These are phyloP conservation scores for Polyporus tsugae DNA, from an alignment of 1,284 basidiomycete species.

Conservation along the genomic window DNA sequence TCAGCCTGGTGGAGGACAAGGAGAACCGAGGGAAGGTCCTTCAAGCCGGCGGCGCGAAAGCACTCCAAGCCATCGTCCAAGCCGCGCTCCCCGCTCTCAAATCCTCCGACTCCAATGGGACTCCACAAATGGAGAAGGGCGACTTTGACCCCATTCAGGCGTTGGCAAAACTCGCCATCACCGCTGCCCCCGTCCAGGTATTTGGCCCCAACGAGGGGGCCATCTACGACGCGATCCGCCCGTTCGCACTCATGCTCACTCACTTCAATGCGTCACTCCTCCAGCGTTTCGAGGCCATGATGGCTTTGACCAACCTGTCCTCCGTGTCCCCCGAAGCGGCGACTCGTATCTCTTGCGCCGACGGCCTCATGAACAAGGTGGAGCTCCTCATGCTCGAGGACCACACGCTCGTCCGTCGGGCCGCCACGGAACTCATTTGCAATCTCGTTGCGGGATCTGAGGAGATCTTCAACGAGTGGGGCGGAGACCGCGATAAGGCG, in stretches of 20 bases:
- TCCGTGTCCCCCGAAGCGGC: constrained; percentile 78
- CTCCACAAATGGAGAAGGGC: constrained; percentile 49
- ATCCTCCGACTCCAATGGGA: constrained; percentile 33
- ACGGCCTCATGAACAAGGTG: constrained; percentile 72
- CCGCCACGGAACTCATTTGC: constrained; percentile 92
- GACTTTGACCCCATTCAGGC: constrained; percentile 85
- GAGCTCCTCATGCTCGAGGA: constrained; percentile 89
- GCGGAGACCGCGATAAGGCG: constrained; percentile 48
- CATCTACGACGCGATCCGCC: constrained; percentile 83
- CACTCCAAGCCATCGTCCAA: constrained; percentile 70
- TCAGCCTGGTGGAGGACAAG: constrained; percentile 81
- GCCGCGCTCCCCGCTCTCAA: constrained; percentile 41
- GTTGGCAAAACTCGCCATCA: constrained; percentile 92
- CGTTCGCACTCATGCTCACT: constrained; percentile 76
- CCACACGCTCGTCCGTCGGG: constrained; percentile 83
- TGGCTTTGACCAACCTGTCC: constrained; percentile 96
- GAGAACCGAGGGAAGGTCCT: constrained; percentile 82
- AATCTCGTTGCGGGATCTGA: constrained; percentile 88
- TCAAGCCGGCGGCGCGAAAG: constrained; percentile 84
- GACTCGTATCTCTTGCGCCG: constrained; percentile 64
- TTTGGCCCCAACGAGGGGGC: constrained; percentile 85
- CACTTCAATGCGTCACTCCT: constrained; percentile 75
- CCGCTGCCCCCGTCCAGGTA: constrained; percentile 87
- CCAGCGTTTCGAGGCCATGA: constrained; percentile 91
- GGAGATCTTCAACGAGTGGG: constrained; percentile 76